Evolutionary conservation across 805 yeast species (phyloP), one percentile per base, ranked within the genome.

Genomic region (Candida verbasci): DNA sequence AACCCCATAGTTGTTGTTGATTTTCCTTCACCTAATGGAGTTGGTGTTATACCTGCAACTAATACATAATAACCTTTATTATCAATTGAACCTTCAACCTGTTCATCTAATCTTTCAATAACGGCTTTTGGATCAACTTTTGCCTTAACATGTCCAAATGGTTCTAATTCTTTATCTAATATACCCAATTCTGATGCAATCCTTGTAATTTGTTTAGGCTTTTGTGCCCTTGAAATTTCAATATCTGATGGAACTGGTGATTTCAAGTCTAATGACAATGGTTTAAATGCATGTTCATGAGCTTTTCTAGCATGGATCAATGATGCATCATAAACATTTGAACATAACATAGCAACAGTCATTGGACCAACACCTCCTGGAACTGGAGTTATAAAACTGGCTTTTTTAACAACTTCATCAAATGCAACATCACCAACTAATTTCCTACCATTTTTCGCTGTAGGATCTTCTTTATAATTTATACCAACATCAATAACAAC

Each of bases 311-410:
- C 70, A 52, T 72, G 77, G 37, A 74, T 65, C 50, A 82, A 71
- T 15, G 97, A 95, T 35, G 96, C 86, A 46, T 76, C 72, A 40
- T 80, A 69, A 9, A 91, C 91, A 54, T 93, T 91, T 46, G 82
- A 76, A 44, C 89, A 75, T 42, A 91, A 76, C 96, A 89, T 88
- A 27, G 96, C 96, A 32, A 91, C 97, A 18, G 98, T 91, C 97
- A 91, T 91, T 46, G 98, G 98, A 27, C 98, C 98, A 44, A 91
- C 97, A 50, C 97, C 97, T 56, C 97, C 97, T 22, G 98, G 98
- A 38, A 91, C 98, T 12, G 98, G 98, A 5, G 97, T 89, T 44
- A 93, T 75, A 49, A 72, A 76, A 9, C 80, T 64, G 3, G 89
- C 93, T 37, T 70, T 72, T 35, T 67, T 57, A 39, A 70, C 60